phyloP scores from a whole-genome alignment of 1,284 basidiomycete genomes.

The Nidula niveotomentosa region DNA sequence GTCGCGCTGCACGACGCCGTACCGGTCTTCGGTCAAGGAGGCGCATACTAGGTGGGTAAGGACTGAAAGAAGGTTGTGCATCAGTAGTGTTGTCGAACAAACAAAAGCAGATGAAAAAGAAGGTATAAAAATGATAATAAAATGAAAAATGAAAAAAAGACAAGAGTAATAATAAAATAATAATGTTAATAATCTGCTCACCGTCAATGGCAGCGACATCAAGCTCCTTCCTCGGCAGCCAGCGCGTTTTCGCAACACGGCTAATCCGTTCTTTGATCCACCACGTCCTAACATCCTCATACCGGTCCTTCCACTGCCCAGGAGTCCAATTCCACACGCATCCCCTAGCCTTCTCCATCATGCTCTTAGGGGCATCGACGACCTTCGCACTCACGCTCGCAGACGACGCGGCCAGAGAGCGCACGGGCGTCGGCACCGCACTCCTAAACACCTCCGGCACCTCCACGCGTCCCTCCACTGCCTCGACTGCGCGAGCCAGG shows the following conservation, averaged over 20 bases:
- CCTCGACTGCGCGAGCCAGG: constrained; percentile 46
- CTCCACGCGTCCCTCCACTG: constrained; percentile 36
- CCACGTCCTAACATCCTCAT: constrained; percentile 37
- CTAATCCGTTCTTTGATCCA: constrained; percentile 58
- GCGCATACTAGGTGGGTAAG: constrained; percentile 69
- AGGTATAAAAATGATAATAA: no score
- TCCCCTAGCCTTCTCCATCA: no score
- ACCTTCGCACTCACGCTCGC: no score
- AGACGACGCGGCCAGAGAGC: no score
- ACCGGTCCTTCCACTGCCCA: constrained; percentile 19
- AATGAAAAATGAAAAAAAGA: no score
- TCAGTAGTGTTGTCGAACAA: background rate
- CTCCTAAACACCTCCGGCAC: constrained; percentile 64
- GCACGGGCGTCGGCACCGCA: constrained; percentile 28
- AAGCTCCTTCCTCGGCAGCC: constrained; percentile 54
- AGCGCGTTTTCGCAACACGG: constrained; percentile 46
- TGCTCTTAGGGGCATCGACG: no score
- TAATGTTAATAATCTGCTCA: constrained; percentile 23
- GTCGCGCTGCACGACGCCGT: constrained; percentile 81
- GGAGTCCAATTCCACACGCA: constrained; percentile 24
- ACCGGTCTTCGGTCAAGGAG: constrained; percentile 77
- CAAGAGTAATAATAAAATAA: no score
- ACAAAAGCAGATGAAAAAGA: no score
- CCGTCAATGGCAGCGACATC: constrained; percentile 61
- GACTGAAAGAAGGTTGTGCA: constrained; percentile 38